Evolutionary conservation across 1,139 yeast genomes (phyloP).

Genomic region (Debaryomyces psychrophilus): DNA sequence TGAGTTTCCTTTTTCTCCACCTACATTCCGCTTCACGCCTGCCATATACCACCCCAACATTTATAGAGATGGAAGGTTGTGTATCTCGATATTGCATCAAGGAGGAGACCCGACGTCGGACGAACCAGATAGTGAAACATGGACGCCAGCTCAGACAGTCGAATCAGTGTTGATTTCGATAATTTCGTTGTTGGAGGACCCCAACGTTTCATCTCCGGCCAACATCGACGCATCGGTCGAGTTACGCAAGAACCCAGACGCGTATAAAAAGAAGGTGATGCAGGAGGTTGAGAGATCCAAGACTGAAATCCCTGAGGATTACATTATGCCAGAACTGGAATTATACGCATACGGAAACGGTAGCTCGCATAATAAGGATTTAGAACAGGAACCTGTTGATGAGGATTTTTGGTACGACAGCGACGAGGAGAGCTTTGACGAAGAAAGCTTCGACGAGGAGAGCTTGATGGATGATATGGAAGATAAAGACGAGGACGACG

Average conservation of each 20-base stretch:
- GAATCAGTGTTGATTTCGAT: slow-evolving; percentile 89
- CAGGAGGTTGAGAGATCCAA: slow-evolving; percentile 85
- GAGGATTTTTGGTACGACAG: slow-evolving; percentile 88
- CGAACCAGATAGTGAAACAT: slow-evolving; percentile 89
- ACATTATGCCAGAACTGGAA: slow-evolving; percentile 70
- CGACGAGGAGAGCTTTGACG: slow-evolving; percentile 40
- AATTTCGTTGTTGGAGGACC: slow-evolving; percentile 88
- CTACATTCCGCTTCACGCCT: slow-evolving; percentile 90
- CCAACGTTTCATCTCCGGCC: slow-evolving; percentile 91
- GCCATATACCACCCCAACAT: slow-evolving; percentile 95
- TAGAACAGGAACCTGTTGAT: slow-evolving; percentile 70
- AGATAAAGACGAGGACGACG: slow-evolving; percentile 61
- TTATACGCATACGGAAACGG: slow-evolving; percentile 63
- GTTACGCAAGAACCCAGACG: slow-evolving; percentile 81
- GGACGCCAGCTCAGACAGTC: slow-evolving; percentile 97
- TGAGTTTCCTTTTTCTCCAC: slow-evolving; percentile 91
- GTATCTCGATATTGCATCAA: slow-evolving; percentile 90
- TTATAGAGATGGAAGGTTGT: slow-evolving; percentile 87
- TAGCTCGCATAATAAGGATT: slow-evolving; percentile 37
- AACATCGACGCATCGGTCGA: slow-evolving; percentile 96
- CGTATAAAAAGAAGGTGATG: slow-evolving; percentile 75
- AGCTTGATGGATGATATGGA: slow-evolving; percentile 56
- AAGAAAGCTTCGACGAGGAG: slow-evolving; percentile 56
- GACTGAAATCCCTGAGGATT: slow-evolving; percentile 83
- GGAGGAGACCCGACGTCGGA: slow-evolving; percentile 88